Conservation (phyloP, 2,329 filamentous ascomycete species). For the Helminthosporium solani region DNA sequence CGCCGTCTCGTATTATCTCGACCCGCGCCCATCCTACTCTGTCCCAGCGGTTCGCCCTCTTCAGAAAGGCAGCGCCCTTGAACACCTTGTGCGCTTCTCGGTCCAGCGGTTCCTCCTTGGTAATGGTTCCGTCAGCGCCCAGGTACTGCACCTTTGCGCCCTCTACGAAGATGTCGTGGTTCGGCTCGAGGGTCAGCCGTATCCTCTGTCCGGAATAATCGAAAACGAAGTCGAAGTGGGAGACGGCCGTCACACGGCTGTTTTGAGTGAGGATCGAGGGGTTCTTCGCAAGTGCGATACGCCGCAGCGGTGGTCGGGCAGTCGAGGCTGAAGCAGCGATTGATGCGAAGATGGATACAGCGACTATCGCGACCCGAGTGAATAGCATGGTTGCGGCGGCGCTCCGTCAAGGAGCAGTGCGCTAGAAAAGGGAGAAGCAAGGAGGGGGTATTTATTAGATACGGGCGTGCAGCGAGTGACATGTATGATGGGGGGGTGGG, state of each 20-base stretch:
- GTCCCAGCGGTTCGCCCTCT: conserved; percentile 78
- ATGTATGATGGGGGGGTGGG: conserved; percentile 16
- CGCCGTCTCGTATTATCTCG: conserved; percentile 73
- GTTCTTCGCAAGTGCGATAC: conserved; percentile 72
- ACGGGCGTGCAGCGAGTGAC: conserved; percentile 31
- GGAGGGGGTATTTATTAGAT: conserved; percentile 12
- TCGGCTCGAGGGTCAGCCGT: conserved; percentile 81
- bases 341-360: conserved; percentile 15
- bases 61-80: conserved; percentile 73
- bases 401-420: conserved; percentile 25
- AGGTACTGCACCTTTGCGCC: conserved; percentile 74
- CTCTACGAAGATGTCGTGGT: conserved; percentile 82
- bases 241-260: conserved; percentile 75
- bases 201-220: conserved; percentile 66
- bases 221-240: conserved; percentile 84
- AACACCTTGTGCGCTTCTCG: conserved; percentile 78
- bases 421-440: conserved; percentile 6
- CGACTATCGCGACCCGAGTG: conserved; percentile 21
- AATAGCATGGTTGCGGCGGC: conserved; percentile 33
- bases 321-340: conserved; percentile 33
- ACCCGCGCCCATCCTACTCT: conserved; percentile 86
- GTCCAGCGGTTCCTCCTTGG: conserved; percentile 66
- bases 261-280: conserved; percentile 75
- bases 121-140: conserved; percentile 68
- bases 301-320: conserved; percentile 70